Evolutionary conservation across 257 asterid genomes (phyloP).

Genomic region (Salvia splendens): DNA sequence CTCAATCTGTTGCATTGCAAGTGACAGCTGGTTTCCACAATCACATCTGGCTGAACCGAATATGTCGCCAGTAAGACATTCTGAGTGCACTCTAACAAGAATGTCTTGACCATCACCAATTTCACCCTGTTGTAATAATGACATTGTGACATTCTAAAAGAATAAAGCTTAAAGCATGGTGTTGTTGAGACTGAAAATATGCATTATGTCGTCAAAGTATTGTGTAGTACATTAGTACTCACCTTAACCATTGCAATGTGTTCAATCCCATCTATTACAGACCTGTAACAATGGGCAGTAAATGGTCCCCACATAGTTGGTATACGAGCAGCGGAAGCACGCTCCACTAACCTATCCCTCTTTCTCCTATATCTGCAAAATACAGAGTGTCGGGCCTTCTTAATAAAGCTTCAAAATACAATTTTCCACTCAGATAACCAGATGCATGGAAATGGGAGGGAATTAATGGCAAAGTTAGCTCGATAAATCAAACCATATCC

Average conservation of each 20-base stretch:
- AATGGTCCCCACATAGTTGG: slow-evolving; percentile 98
- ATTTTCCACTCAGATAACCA: background rate
- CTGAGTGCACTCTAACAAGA: slow-evolving; percentile 94
- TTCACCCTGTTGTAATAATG: slow-evolving; percentile 65
- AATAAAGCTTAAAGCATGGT: background rate
- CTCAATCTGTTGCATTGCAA: slow-evolving; percentile 92
- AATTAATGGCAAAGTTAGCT: background rate
- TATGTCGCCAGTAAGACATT: slow-evolving; percentile 97
- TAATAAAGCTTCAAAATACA: background rate
- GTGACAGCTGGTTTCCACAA: slow-evolving; percentile 87
- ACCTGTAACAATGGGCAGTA: slow-evolving; percentile 78
- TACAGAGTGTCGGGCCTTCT: slow-evolving; percentile 28
- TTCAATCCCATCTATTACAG: slow-evolving; percentile 89
- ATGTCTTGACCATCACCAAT: slow-evolving; percentile 86
- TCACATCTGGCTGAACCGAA: slow-evolving; percentile 97
- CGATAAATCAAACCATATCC: background rate
- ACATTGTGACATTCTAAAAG: background rate
- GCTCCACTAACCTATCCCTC: slow-evolving; percentile 83
- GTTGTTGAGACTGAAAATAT: background rate
- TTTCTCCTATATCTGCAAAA: slow-evolving; percentile 85
- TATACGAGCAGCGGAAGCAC: slow-evolving; percentile 84
- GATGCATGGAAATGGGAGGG: too few relatives aligned
- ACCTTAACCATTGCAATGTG: slow-evolving; percentile 99
- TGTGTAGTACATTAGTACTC: slow-evolving; percentile 35
- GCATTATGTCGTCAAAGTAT: too few relatives aligned